Conservation (phyloP, 257 asterid species). For the Handroanthus guayacan region DNA sequence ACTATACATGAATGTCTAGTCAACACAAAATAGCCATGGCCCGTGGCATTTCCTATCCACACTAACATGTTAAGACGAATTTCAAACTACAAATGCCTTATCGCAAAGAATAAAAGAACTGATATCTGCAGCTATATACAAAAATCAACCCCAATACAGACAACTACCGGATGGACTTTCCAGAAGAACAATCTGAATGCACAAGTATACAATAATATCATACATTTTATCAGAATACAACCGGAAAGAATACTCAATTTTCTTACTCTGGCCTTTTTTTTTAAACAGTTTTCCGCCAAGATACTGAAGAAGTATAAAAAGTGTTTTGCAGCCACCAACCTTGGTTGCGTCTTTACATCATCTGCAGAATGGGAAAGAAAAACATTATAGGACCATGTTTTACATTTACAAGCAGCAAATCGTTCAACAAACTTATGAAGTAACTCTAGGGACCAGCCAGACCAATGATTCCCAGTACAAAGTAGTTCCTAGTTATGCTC, state of each 20-base stretch:
- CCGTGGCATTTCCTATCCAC: background rate
- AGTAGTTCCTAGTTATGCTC: conserved; percentile 5
- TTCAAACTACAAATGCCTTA: background rate
- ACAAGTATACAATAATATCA: background rate
- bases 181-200: background rate
- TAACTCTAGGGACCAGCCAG: conserved; percentile 3
- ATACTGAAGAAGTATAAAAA: background rate
- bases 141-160: background rate
- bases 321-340: conserved; percentile 21
- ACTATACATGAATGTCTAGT: conserved; percentile 20
- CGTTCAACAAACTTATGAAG: background rate
- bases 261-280: conserved; percentile 31
- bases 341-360: conserved; percentile 23
- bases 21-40: conserved; percentile 14
- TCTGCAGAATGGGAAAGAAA: conserved; percentile 38
- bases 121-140: conserved; percentile 13
- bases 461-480: background rate
- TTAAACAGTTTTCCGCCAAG: conserved; percentile 20
- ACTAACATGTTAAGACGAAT: background rate
- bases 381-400: conserved; percentile 21
- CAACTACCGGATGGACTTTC: conserved; percentile 18
- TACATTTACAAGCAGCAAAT: background rate
- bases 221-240: conserved; percentile 20
- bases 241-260: conserved; percentile 21
- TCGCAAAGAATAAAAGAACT: conserved; percentile 6